Base-by-base conservation (phyloP, 2,329 filamentous ascomycete genomes). In the Xylariaceae sp. region DNA sequence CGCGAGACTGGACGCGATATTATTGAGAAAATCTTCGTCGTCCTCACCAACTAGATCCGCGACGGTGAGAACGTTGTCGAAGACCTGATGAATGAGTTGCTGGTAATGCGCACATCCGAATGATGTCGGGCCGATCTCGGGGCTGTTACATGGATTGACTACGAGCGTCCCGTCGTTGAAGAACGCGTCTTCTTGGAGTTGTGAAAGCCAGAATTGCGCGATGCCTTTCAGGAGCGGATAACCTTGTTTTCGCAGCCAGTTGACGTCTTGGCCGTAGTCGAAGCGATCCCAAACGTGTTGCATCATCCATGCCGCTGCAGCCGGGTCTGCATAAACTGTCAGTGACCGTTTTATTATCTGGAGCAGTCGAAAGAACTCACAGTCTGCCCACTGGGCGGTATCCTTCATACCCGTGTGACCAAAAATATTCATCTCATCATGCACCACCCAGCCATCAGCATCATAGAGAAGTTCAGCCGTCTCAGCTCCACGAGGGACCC, bases 391-490 rank as follows among this genome's bases (percentile, higher is more conserved):
- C 51, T 62, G 62, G 1, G 69, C 64, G 9, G 62, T 65, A 2
- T 69, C 66, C n/a, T 71, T 72, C 65, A 71, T 70, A 1, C 68
- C 80, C 0, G 82, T 83, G 59, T 83, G 78, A 0, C 82, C 83
- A 63, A 83, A 85, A 1, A 82, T 80, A 63, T 86, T 85, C 62
- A 83, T 79, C 66, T 83, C 81, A 59, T 82, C 77, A 61, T 85
- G 82, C 0, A 77, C 74, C 0, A 84, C 78, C 78, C 81, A 86
- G 1, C 83, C 83, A 0, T 74, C 70, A 5, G 78, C 80, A 39
- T 76, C 75, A 63, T 86, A 86, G 42, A 85, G 71, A 3, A 82
- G 67, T 35, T 72, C 66, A 0, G 83, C 83, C 0, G 82, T 84
- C 56, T 80, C 78, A 0, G 72, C 71, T 0, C 83, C 83, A 0